A percentile compares a stretch with the other conserved stretches of the same genome.
Conservation (phyloP, 2,329 filamentous ascomycete genomes). For the Fusarium liriodendri region DNA sequence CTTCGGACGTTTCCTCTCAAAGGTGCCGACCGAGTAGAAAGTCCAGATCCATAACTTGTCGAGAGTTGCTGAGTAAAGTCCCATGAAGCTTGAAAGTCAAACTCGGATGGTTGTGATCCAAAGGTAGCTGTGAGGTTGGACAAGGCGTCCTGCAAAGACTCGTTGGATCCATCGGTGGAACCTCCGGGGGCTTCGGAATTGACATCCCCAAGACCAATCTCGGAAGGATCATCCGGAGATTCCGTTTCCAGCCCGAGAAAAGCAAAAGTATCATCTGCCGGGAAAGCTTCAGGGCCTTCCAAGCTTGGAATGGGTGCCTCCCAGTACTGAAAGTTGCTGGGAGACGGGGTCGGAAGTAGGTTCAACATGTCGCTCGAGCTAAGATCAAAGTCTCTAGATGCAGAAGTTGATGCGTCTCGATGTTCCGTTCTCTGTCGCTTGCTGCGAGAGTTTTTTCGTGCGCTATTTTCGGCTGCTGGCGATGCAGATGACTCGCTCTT, state of each 20-base stretch:
- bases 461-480: not conserved
- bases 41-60: not conserved
- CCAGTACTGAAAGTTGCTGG: constrained; percentile 21
- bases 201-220: constrained; percentile 1
- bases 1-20: not conserved
- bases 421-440: constrained; percentile 18
- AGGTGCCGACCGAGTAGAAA: constrained; percentile 6
- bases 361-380: constrained; percentile 8
- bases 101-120: constrained; percentile 16
- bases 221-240: not conserved
- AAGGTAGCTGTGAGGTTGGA: constrained; percentile 15
- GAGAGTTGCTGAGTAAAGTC: constrained; percentile 8
- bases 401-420: not conserved
- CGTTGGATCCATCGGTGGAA: not conserved
- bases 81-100: constrained; percentile 24
- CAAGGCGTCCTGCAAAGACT: constrained; percentile 5
- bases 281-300: constrained; percentile 2
- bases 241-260: not conserved
- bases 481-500: not conserved
- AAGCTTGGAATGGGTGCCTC: constrained; percentile 19
- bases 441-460: not conserved
- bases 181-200: not conserved
- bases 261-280: not conserved
- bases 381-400: constrained; percentile 5
- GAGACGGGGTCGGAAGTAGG: constrained; percentile 19